Evolutionary conservation across 495 filamentous ascomycete species (phyloP).

Genomic region (Choiromyces venosus): DNA sequence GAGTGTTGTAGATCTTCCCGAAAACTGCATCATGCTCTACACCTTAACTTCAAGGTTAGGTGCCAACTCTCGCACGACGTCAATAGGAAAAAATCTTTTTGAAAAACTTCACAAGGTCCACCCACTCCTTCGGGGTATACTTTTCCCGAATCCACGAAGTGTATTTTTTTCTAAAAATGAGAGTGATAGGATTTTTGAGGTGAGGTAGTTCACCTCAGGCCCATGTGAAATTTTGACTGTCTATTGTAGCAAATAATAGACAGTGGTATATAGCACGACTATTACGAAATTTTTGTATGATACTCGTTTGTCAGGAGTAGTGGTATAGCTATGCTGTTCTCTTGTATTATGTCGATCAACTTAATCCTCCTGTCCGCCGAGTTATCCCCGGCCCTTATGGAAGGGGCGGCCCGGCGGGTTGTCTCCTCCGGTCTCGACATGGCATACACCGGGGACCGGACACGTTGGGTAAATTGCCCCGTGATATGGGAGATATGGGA

Average conservation of each 20-base stretch:
- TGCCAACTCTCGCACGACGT: not conserved
- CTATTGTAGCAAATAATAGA: not conserved
- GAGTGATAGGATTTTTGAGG: not conserved
- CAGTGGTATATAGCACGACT: not conserved
- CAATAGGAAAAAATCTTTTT: too few species aligned
- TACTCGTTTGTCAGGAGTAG: conserved; percentile 1
- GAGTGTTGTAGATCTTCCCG: too few species aligned
- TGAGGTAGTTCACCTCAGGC: not conserved
- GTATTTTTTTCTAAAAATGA: not conserved
- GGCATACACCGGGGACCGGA: too few species aligned
- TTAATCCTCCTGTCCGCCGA: too few species aligned
- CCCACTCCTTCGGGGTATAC: not conserved
- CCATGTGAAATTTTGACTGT: not conserved
- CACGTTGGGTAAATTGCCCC: too few species aligned
- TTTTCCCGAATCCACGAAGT: not conserved
- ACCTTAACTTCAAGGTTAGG: not conserved
- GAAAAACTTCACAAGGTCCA: not conserved
- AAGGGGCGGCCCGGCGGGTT: too few species aligned
- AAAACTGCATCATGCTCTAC: too few species aligned
- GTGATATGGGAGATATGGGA: too few species aligned
- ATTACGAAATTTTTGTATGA: not conserved
- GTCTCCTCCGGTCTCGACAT: too few species aligned
- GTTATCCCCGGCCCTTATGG: too few species aligned
- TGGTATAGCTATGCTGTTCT: conserved; percentile 22
- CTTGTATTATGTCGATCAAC: too few species aligned